phyloP scores from a whole-genome alignment of 2,329 filamentous ascomycete species.

The Fusarium illudens region DNA sequence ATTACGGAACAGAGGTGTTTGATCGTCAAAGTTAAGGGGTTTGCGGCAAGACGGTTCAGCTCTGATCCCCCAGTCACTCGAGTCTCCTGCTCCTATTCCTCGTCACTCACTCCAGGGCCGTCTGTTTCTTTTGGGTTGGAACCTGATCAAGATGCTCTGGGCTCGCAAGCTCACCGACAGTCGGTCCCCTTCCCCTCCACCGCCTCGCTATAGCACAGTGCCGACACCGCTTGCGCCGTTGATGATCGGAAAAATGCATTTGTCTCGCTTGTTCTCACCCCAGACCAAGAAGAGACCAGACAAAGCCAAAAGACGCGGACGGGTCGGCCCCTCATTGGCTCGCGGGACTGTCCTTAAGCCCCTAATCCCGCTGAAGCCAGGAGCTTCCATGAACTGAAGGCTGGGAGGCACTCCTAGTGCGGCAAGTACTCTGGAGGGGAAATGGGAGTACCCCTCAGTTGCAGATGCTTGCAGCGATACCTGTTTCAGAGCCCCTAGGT shows the following conservation, averaged over 20 bases:
- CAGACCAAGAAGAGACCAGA: constrained; percentile 28
- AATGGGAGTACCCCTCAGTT: constrained; percentile 5
- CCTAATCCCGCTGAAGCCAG: constrained; percentile 40
- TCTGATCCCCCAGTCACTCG: not conserved
- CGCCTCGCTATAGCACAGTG: constrained; percentile 29
- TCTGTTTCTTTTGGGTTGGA: not conserved
- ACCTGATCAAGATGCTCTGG: not conserved
- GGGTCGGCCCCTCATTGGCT: constrained; percentile 43
- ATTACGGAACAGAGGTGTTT: constrained; percentile 24
- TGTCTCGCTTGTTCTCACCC: constrained; percentile 34
- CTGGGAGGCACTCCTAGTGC: constrained; percentile 27
- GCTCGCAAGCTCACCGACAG: constrained; percentile 10
- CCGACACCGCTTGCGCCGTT: constrained; percentile 20
- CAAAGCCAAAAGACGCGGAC: constrained; percentile 36
- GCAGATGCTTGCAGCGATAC: constrained; percentile 6
- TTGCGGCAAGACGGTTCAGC: constrained; percentile 14
- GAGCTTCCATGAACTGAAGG: constrained; percentile 34
- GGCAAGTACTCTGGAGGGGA: constrained; percentile 13
- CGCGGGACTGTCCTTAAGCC: constrained; percentile 34
- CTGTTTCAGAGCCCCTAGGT: constrained; percentile 19
- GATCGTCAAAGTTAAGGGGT: constrained; percentile 36
- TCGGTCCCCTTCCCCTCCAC: not conserved
- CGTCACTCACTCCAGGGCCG: not conserved
- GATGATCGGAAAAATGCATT: constrained; percentile 16
- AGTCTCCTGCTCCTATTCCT: not conserved